Conservation (phyloP, 2,329 filamentous ascomycete species). For the Bipolaris gigantea region DNA sequence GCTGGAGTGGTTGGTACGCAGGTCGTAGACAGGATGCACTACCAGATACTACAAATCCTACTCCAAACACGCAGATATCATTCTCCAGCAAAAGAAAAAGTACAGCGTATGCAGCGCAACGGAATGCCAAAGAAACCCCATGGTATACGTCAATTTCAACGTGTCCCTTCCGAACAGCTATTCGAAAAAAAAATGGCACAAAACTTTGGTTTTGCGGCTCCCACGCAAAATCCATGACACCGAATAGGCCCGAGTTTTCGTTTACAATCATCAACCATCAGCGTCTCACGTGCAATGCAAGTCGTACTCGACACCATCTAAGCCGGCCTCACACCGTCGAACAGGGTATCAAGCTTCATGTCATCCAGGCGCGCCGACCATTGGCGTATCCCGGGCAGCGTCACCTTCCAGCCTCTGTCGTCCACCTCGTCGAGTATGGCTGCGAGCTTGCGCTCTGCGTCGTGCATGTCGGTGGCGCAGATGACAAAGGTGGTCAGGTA, state of each 20-base stretch:
- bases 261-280: neutral
- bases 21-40: neutral
- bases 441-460: slow-evolving; percentile 20
- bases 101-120: neutral
- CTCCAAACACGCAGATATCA: neutral
- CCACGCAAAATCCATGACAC: neutral
- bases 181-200: too few relatives aligned
- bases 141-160: too few relatives aligned
- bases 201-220: too few relatives aligned
- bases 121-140: neutral
- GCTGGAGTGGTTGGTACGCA: slow-evolving; percentile 51
- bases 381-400: slow-evolving; percentile 16
- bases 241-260: too few relatives aligned
- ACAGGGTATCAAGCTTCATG: slow-evolving; percentile 25
- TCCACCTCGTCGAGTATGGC: slow-evolving; percentile 27
- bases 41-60: neutral
- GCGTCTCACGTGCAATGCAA: neutral
- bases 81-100: too few relatives aligned
- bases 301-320: neutral
- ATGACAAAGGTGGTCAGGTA: slow-evolving; percentile 36
- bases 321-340: slow-evolving; percentile 21
- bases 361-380: slow-evolving; percentile 25
- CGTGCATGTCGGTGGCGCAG: slow-evolving; percentile 20
- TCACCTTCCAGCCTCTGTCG: slow-evolving; percentile 26
- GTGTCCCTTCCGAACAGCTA: too few relatives aligned